Evolutionary conservation across 768 basidiomycete genomes (phyloP).

Genomic region (Nidula microcarpa): DNA sequence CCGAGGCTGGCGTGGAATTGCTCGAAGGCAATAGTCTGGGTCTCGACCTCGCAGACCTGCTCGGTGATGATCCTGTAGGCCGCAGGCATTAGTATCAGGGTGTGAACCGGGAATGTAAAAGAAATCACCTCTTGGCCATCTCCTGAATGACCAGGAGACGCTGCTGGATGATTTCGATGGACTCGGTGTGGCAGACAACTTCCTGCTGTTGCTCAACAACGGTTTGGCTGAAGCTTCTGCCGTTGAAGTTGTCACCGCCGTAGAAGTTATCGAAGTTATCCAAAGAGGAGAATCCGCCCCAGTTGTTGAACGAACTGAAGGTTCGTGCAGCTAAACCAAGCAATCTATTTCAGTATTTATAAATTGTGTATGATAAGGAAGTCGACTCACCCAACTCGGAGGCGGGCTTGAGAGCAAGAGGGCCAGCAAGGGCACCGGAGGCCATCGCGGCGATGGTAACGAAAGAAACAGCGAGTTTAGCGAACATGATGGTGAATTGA

Average conservation of each 20-base stretch:
- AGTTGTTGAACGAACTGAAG: conserved; percentile 28
- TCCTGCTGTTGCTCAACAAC: conserved; percentile 25
- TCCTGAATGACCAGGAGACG: conserved; percentile 40
- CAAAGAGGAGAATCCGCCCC: conserved; percentile 32
- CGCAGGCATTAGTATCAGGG: too few species aligned
- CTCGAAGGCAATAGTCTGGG: conserved; percentile 40
- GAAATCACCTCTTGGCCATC: conserved; percentile 39
- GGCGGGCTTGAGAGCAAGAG: neutral
- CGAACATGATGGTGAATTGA: neutral
- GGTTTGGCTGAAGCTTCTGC: conserved; percentile 26
- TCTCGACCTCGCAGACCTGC: conserved; percentile 47
- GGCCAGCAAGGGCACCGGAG: neutral
- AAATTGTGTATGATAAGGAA: neutral
- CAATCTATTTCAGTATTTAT: neutral
- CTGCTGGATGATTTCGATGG: conserved; percentile 41
- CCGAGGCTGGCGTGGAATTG: conserved; percentile 37
- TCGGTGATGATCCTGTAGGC: conserved; percentile 37
- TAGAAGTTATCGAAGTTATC: conserved; percentile 43
- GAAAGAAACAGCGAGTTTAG: neutral
- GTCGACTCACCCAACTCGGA: neutral
- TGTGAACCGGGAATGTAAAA: conserved; percentile 8
- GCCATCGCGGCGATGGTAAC: neutral
- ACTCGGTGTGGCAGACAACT: conserved; percentile 34
- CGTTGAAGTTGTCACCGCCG: conserved; percentile 39
- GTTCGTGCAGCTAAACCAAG: neutral